These are phyloP conservation scores for Debaryomyces psychrophilus DNA, from an alignment of 1,139 yeast genomes.

Conservation along the genomic window DNA sequence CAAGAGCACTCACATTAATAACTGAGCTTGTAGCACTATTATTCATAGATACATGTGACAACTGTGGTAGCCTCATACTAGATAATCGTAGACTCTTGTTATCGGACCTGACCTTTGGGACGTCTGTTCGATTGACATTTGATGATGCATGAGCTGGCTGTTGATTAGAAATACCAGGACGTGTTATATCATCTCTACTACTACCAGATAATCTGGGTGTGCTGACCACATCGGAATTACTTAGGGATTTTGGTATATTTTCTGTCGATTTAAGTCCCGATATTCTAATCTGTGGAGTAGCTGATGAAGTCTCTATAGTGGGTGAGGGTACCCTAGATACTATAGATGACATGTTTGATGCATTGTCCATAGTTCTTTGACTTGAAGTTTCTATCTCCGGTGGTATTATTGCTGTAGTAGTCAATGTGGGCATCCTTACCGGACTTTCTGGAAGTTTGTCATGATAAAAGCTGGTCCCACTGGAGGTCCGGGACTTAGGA, in stretches of 20 bases:
- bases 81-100: conserved; percentile 35
- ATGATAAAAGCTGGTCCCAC: conserved; percentile 1
- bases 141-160: conserved; percentile 9
- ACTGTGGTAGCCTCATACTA: conserved; percentile 22
- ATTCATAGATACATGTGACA: conserved; percentile 16
- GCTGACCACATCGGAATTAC: background rate
- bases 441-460: conserved; percentile 9
- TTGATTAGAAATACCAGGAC: background rate
- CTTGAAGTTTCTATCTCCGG: background rate
- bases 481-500: conserved; percentile 5
- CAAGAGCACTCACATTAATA: conserved; percentile 36
- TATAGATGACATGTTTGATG: conserved; percentile 1
- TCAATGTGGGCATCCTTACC: conserved; percentile 11
- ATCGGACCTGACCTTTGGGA: conserved; percentile 37
- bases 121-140: conserved; percentile 10
- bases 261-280: conserved; percentile 1
- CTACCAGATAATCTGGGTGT: background rate
- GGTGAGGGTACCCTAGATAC: conserved; percentile 6
- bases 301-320: background rate
- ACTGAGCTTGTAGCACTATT: conserved; percentile 37
- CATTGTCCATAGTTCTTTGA: background rate
- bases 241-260: background rate
- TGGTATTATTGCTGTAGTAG: conserved; percentile 8
- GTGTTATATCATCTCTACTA: background rate
- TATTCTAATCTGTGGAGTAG: conserved; percentile 1